Evolutionary conservation across 2,329 filamentous ascomycete species (phyloP).

Genomic region (Exutisphaerella laricina): DNA sequence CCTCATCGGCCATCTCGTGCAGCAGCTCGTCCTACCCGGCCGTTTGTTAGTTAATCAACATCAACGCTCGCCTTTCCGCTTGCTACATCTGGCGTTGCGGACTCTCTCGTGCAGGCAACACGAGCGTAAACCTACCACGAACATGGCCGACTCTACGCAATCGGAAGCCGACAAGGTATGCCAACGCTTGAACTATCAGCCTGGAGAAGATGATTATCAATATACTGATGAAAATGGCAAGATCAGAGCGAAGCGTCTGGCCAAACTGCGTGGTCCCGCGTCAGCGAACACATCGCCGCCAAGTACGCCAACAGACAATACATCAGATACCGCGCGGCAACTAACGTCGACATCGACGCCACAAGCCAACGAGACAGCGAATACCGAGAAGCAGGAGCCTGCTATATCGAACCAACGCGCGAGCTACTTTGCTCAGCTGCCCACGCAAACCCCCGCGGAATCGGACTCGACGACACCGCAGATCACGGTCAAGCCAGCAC

Average conservation of each 20-base stretch:
- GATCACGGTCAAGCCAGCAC: slow-evolving; percentile 29
- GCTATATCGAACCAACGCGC: slow-evolving; percentile 14
- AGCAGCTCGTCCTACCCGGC: too few species aligned
- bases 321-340: neutral
- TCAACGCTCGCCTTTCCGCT: too few species aligned
- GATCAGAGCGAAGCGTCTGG: slow-evolving; percentile 63
- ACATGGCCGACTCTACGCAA: slow-evolving; percentile 28
- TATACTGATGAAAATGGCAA: slow-evolving; percentile 31
- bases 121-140: too few species aligned
- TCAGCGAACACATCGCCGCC: slow-evolving; percentile 21
- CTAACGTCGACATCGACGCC: slow-evolving; percentile 17
- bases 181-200: neutral
- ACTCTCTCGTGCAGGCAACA: too few species aligned
- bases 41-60: too few species aligned
- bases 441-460: slow-evolving; percentile 26
- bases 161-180: slow-evolving; percentile 46
- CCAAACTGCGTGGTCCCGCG: slow-evolving; percentile 50
- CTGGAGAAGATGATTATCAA: neutral
- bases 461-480: slow-evolving; percentile 29
- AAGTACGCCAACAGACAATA: slow-evolving; percentile 5
- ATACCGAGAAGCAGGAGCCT: slow-evolving; percentile 11
- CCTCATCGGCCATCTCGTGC: too few species aligned
- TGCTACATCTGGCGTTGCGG: too few species aligned
- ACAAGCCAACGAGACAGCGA: slow-evolving; percentile 9
- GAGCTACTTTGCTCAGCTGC: slow-evolving; percentile 27